Base-by-base conservation (phyloP, 2,329 filamentous ascomycete genomes). In the Metarhizium rileyi region DNA sequence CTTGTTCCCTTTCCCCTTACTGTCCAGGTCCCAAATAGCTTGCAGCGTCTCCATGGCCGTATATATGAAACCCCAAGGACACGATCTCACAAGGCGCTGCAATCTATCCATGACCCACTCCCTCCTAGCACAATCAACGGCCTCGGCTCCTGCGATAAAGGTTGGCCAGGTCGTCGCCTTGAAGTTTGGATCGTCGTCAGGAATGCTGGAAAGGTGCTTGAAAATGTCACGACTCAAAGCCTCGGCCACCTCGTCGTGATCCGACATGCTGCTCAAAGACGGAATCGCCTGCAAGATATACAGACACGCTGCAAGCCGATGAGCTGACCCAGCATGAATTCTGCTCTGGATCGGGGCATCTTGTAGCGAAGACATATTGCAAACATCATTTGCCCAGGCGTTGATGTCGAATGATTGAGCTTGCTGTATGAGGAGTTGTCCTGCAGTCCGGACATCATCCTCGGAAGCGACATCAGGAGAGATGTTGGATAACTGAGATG, bases 111-210 rank as follows among this genome's bases (percentile, higher is more conserved):
- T 67, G 43, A 75, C 71, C 75, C 74, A 79, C 3, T 64, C 64
- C 30, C 74, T 68, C 52, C 68, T 66, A 23, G 58, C 60, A 0
- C 60, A 60, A 5, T 72, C 67, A 41, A 66, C 67, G 0, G 72
- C 71, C 48, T 77, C 75, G 0, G 76, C 76, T 1, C 76, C 77
- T 5, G 73, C 74, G 5, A 81, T 67, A 48, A 81, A 81, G 0
- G 76, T 71, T 0, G 77, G 75, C 76, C 76, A 81, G 1, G 73
- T 70, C 4, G 75, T 77, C 0, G 74, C 76, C 55, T 80, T 81
- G 63, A 78, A 73, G 20, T 78, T 70, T 1, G 69, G 66, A 43
- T 80, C 74, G 2, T 72, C 65, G 8, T 72, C 66, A 1, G 70
- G 69, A 2, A 81, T 70, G 36, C 62, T 64, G 0, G 70, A 68